Evolutionary conservation across 148 eudicot species (phyloP).

Genomic region (Selenicereus undatus): DNA sequence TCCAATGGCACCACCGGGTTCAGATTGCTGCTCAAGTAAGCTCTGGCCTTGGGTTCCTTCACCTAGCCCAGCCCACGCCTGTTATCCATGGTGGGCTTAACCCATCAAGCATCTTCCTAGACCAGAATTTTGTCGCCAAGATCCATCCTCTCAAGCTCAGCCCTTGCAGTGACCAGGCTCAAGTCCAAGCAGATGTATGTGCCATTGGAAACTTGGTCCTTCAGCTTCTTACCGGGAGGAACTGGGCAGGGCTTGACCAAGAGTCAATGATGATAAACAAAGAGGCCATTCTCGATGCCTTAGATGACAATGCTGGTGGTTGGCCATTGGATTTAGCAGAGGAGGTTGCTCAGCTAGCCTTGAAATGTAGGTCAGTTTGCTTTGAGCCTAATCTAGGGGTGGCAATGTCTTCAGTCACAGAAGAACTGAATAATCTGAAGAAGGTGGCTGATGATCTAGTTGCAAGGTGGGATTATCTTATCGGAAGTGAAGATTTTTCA

Average conservation of each 20-base stretch:
- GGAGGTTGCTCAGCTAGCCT: conserved; percentile 45
- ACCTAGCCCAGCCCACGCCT: conserved; percentile 48
- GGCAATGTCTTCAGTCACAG: conserved; percentile 28
- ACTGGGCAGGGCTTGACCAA: conserved; percentile 38
- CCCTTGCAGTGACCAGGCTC: conserved; percentile 20
- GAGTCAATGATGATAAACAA: conserved; percentile 26
- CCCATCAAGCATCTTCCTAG: conserved; percentile 63
- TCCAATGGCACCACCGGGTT: conserved; percentile 57
- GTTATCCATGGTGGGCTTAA: conserved; percentile 48
- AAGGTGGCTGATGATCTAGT: conserved; percentile 45
- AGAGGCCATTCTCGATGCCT: conserved; percentile 16
- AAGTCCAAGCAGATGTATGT: conserved; percentile 34
- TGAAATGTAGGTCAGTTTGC: conserved; percentile 40
- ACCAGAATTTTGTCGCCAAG: conserved; percentile 45
- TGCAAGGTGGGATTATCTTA: conserved; percentile 25
- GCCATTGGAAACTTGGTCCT: conserved; percentile 60
- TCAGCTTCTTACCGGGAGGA: conserved; percentile 62
- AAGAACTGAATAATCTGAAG: conserved; percentile 38
- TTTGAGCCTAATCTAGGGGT: conserved; percentile 23
- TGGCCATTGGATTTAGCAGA: conserved; percentile 64
- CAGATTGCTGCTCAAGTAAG: conserved; percentile 63
- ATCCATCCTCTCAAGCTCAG: conserved; percentile 34
- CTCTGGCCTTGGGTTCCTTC: conserved; percentile 55
- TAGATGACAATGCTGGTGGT: conserved; percentile 51
- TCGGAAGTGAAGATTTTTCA: conserved; percentile 18